A percentile compares a stretch with the other conserved stretches of the same genome.
Conservation (phyloP, 2,329 filamentous ascomycete species). For the Chalara sp. region DNA sequence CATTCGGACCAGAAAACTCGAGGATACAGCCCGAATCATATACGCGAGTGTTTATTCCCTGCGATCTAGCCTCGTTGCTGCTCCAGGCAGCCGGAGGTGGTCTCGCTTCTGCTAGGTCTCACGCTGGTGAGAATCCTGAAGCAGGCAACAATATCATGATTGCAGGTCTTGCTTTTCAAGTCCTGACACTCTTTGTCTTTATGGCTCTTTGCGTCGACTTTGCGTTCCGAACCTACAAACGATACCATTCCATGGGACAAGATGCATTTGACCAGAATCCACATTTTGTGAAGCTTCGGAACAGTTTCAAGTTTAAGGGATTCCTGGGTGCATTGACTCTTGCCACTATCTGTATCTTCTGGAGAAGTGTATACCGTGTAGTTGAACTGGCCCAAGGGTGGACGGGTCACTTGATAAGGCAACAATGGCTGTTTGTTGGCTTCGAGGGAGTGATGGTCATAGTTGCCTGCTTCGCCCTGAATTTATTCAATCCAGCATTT, state of each 20-base stretch:
- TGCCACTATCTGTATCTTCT: slow-evolving; percentile 48
- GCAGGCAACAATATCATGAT: slow-evolving; percentile 57
- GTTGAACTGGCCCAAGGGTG: slow-evolving; percentile 45
- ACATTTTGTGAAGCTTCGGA: slow-evolving; percentile 9
- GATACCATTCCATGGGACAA: slow-evolving; percentile 28
- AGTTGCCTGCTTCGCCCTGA: slow-evolving; percentile 15
- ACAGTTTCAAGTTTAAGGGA: slow-evolving; percentile 16
- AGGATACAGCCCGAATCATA: slow-evolving; percentile 40
- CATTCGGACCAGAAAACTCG: slow-evolving; percentile 42
- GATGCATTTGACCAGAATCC: slow-evolving; percentile 16
- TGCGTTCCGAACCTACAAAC: slow-evolving; percentile 15
- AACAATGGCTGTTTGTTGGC: slow-evolving; percentile 24
- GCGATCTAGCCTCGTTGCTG: slow-evolving; percentile 53
- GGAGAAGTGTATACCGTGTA: slow-evolving; percentile 50
- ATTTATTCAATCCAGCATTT: slow-evolving; percentile 33
- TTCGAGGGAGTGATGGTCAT: slow-evolving; percentile 22
- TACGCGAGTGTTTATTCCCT: slow-evolving; percentile 54
- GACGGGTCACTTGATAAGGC: slow-evolving; percentile 24
- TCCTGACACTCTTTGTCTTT: slow-evolving; percentile 43
- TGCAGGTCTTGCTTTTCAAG: slow-evolving; percentile 56
- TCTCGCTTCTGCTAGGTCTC: slow-evolving; percentile 43
- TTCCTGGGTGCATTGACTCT: slow-evolving; percentile 30
- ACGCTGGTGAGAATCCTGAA: slow-evolving; percentile 28
- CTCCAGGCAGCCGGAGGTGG: slow-evolving; percentile 56
- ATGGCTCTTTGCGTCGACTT: slow-evolving; percentile 38